Base-by-base conservation (phyloP, 345 rosid species). In the Pugionium dolabratum region DNA sequence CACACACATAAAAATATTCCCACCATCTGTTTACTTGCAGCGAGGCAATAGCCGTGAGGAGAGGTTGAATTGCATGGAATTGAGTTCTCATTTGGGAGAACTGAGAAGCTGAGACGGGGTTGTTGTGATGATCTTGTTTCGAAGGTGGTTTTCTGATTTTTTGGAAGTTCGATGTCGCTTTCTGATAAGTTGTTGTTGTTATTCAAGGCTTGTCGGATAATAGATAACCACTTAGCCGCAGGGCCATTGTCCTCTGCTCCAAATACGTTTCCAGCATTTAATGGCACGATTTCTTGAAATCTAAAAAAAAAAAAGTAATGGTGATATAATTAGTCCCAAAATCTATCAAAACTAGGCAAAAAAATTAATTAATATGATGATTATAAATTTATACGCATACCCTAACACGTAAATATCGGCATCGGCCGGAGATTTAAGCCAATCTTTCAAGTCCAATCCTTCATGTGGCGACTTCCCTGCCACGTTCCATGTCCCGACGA, bases 21-120 rank as follows among this genome's bases (percentile, higher is more conserved):
- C 27, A 93, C 98, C 98, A 93, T 93, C 72, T 90, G 98, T 75
- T 93, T 93, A 72, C 96, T 85, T 4, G 91, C 93, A 1, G 95
- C 91, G 0, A 92, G 85, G 78, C 84, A 78, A 64, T 80, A 91
- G 1, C 72, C 73, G 1, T 35, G 74, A 50, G 7, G 58, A 44
- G 25, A 59, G 32, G 4, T 43, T n/a, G 79, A 77, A 64, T 71
- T 79, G 63, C 36, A 66, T 1, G 82, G 59, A 28, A 32, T 31
- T 44, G 30, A 6, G 9, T 35, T 37, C 3, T 39, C 50, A 51
- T 59, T 56, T 2, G 34, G 32, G 51, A 58, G 6, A 10, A 3
- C 76, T 4, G 89, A 82, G 80, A 89, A 84, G 80, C 95, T 83
- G 29, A 76, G 46, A 42, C 88, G 78, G 0, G 82, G 64, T 37